Evolutionary conservation across 768 basidiomycete species (phyloP).

Genomic region (Mycena capillaripes): DNA sequence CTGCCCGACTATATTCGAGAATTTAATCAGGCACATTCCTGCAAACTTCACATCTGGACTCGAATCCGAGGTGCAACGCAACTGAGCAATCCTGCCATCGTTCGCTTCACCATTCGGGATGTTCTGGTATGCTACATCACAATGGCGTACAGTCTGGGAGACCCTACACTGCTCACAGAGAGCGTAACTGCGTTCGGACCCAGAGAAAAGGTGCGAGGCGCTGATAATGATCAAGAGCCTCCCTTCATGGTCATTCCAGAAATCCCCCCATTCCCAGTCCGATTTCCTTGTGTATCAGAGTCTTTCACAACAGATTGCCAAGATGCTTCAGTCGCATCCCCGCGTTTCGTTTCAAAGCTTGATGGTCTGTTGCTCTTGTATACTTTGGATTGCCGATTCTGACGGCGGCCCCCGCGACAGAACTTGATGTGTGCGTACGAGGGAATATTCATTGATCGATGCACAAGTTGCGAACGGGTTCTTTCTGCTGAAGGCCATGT

Average conservation of each 20-base stretch:
- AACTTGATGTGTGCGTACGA: conserved; percentile 68
- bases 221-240: background rate
- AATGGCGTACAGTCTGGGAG: conserved; percentile 52
- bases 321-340: conserved; percentile 68
- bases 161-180: conserved; percentile 64
- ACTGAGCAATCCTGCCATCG: conserved; percentile 51
- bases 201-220: conserved; percentile 70
- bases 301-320: conserved; percentile 76
- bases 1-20: conserved; percentile 69
- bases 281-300: conserved; percentile 74
- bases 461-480: conserved; percentile 73
- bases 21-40: conserved; percentile 63
- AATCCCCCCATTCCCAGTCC: conserved; percentile 77
- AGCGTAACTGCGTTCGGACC: conserved; percentile 81
- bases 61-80: conserved; percentile 35
- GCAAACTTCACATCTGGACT: conserved; percentile 71
- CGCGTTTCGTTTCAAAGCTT: conserved; percentile 66
- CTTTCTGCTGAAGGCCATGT: conserved; percentile 79
- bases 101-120: conserved; percentile 75
- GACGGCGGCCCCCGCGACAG: conserved; percentile 46
- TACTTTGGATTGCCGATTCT: background rate
- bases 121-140: conserved; percentile 77
- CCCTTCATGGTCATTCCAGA: conserved; percentile 53
- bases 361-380: conserved; percentile 53
- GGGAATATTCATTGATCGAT: conserved; percentile 73